Percentiles rank a stretch among this genome's conserved stretches.
phyloP scores from a whole-genome alignment of 257 asterid genomes.

The Gynochthodes officinalis region DNA sequence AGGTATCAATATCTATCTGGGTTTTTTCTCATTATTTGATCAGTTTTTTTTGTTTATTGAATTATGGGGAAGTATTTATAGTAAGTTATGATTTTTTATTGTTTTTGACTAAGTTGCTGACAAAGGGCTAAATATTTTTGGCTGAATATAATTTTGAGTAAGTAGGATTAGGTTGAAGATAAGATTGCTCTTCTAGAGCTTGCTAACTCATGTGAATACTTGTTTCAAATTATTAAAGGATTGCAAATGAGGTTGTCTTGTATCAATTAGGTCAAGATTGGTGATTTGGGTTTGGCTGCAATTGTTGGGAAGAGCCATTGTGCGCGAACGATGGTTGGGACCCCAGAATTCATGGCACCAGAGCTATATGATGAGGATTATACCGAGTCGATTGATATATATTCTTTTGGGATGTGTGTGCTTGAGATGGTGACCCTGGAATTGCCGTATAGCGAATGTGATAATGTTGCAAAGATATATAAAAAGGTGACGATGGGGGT shows the following conservation, averaged over 20 bases:
- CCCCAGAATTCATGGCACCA: conserved; percentile 91
- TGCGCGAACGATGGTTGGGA: conserved; percentile 69
- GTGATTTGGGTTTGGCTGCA: conserved; percentile 77
- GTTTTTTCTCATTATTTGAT: not conserved
- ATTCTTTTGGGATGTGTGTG: conserved; percentile 81
- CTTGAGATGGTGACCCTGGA: conserved; percentile 77
- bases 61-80: too few relatives aligned
- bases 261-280: conserved; percentile 65
- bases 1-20: conserved; percentile 34
- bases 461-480: conserved; percentile 63
- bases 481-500: conserved; percentile 64
- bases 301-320: conserved; percentile 54
- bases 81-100: too few relatives aligned
- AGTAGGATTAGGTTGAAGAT: not conserved
- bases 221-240: not conserved
- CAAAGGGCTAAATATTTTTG: not conserved
- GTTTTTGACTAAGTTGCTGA: too few relatives aligned
- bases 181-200: too few relatives aligned
- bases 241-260: not conserved
- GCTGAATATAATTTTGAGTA: not conserved
- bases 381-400: conserved; percentile 60
- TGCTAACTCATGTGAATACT: too few relatives aligned
- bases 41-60: too few relatives aligned
- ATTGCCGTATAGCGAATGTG: conserved; percentile 68
- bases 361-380: conserved; percentile 76